Percentiles rank a stretch among this genome's conserved stretches.
phyloP scores from a whole-genome alignment of 2,329 filamentous ascomycete genomes.

The Teratosphaeriaceae sp. region DNA sequence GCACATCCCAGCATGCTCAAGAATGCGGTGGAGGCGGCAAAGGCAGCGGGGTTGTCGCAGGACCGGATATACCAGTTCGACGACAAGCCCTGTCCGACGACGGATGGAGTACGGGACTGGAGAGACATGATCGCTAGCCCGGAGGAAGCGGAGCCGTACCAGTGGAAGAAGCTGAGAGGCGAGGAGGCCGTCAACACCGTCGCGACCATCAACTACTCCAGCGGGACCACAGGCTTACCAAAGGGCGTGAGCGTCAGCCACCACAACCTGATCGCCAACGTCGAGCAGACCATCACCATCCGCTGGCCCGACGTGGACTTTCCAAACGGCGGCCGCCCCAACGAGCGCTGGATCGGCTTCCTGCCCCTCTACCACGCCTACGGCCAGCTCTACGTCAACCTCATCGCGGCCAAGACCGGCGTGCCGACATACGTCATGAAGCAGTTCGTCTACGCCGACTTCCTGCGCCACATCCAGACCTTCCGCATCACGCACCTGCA shows the following conservation, averaged over 20 bases:
- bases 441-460: constrained; percentile 35
- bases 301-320: constrained; percentile 24
- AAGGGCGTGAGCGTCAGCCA: constrained; percentile 43
- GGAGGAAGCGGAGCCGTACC: constrained; percentile 32
- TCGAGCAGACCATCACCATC: constrained; percentile 39
- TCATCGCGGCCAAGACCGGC: constrained; percentile 39
- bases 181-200: constrained; percentile 41
- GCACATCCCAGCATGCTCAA: constrained; percentile 45
- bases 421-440: constrained; percentile 40
- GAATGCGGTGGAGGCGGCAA: constrained; percentile 44
- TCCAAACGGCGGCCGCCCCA: constrained; percentile 18
- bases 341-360: constrained; percentile 45
- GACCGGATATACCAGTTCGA: constrained; percentile 41
- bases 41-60: constrained; percentile 41
- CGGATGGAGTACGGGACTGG: constrained; percentile 30
- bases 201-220: constrained; percentile 72
- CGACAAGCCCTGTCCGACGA: constrained; percentile 33
- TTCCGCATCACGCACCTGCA: constrained; percentile 35
- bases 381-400: constrained; percentile 37
- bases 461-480: constrained; percentile 31
- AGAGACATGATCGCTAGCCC: constrained; percentile 26
- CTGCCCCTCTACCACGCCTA: constrained; percentile 41
- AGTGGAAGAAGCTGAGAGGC: constrained; percentile 50
- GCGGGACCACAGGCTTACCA: constrained; percentile 72
- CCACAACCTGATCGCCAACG: constrained; percentile 25